Base-by-base conservation (phyloP, 805 yeast species). In the Yarrowia deformans region DNA sequence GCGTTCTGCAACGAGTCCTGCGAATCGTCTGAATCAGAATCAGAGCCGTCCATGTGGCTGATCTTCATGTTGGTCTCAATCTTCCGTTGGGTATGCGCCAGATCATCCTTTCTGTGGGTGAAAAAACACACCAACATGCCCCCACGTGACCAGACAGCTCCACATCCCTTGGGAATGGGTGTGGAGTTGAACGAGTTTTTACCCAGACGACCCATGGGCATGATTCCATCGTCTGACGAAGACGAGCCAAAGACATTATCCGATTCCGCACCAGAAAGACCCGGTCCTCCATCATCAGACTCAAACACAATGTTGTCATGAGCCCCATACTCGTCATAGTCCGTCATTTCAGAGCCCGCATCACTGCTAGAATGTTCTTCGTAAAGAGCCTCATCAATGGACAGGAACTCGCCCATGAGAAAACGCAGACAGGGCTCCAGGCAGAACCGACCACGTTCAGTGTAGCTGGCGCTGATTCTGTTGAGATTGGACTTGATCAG, bases 161-260 rank as follows among this genome's bases (percentile, higher is more conserved):
- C 97, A 80, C 97, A 93, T 10, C 93, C 95, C 75, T 91, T 93
- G 0, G 98, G 97, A 14, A 93, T 84, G 0, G 98, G 98, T 0
- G 97, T 91, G 49, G 91, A 88, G 75, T 91, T 97, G 74, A 87
- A 84, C 76, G 56, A 48, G 48, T 48, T 63, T 37, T 63, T 63
- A 1, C 55, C 56, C 3, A 63, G 48, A 7, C 37, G 16, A 13
- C 37, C 52, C 43, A 61, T 3, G 71, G 68, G 23, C 64, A 56
- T 56, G 29, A 56, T 56, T 40, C 64, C 64, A 8, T 56, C 64
- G 9, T 60, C 66, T 1, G 50, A 71, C 69, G 45, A 66, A 49
- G 66, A 72, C 54, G 54, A 35, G 37, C 60, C n/a, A 67, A 69
- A 54, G 35, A 54, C 60, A 43, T 40, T 61, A 49, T 42, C 58